Percentiles rank a stretch among this genome's conserved stretches.
phyloP scores from a whole-genome alignment of 495 filamentous ascomycete species.

The Penicillium antarcticum region DNA sequence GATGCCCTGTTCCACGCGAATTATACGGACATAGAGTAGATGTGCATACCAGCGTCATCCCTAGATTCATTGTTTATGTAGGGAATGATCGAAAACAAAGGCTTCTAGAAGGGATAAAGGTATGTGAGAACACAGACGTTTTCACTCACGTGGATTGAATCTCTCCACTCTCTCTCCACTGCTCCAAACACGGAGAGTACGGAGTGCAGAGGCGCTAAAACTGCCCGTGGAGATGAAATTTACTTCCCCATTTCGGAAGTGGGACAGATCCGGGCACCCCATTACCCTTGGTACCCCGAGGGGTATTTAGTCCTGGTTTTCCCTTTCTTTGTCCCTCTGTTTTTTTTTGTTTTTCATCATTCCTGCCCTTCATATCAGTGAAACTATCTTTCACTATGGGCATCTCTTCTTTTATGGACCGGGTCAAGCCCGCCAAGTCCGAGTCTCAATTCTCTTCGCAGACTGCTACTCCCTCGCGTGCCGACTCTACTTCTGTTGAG shows the following conservation, averaged over 20 bases:
- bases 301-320: conserved; percentile 19
- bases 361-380: conserved; percentile 6
- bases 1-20: neutral
- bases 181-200: conserved; percentile 18
- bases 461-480: conserved; percentile 35
- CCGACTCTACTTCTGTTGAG: conserved; percentile 33
- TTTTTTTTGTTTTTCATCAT: conserved; percentile 10
- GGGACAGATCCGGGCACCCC: conserved; percentile 39
- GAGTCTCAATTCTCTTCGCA: conserved; percentile 34
- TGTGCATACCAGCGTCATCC: neutral
- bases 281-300: conserved; percentile 35
- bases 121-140: neutral
- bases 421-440: conserved; percentile 27
- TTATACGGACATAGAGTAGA: neutral
- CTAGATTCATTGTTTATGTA: neutral
- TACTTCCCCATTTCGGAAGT: conserved; percentile 24
- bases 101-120: neutral
- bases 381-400: conserved; percentile 32
- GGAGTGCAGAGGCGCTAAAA: neutral
- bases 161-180: neutral
- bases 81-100: too few species aligned
- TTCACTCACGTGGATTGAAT: conserved; percentile 5
- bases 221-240: conserved; percentile 29
- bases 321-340: conserved; percentile 2
- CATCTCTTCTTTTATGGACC: conserved; percentile 29